Evolutionary conservation across 1,139 yeast genomes (phyloP).

Genomic region (Wickerhamiella pararugosa): DNA sequence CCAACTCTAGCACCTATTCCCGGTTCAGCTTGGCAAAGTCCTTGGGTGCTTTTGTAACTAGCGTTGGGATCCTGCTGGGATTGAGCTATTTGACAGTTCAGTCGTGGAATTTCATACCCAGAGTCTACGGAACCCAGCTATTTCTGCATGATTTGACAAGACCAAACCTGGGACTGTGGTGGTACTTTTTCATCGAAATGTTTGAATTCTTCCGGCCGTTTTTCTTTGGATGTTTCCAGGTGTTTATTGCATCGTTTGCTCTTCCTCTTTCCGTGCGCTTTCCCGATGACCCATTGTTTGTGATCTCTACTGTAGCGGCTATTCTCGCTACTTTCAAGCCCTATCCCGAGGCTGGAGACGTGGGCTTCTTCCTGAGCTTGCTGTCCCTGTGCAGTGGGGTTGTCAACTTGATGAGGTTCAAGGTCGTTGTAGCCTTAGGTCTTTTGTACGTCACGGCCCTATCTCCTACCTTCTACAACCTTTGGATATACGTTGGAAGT

Average conservation of each 20-base stretch:
- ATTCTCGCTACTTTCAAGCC: constrained; percentile 64
- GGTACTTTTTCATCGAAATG: constrained; percentile 95
- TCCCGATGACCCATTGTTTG: constrained; percentile 39
- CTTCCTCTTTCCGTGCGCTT: constrained; percentile 65
- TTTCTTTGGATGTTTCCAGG: constrained; percentile 69
- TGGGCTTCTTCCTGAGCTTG: constrained; percentile 51
- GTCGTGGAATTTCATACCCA: constrained; percentile 40
- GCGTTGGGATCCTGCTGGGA: constrained; percentile 26
- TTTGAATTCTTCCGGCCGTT: constrained; percentile 79
- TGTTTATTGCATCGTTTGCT: constrained; percentile 53
- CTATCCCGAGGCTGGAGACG: constrained; percentile 79
- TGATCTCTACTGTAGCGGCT: constrained; percentile 45
- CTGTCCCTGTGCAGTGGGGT: constrained; percentile 41
- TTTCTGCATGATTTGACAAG: constrained; percentile 43
- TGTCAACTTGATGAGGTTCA: constrained; percentile 30
- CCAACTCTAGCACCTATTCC: constrained; percentile 22
- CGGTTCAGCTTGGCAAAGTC: constrained; percentile 19
- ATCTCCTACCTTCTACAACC: constrained; percentile 80
- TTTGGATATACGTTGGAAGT: constrained; percentile 89
- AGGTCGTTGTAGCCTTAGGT: constrained; percentile 30
- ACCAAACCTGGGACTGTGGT: constrained; percentile 91
- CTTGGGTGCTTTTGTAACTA: constrained; percentile 12
- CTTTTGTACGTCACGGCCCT: constrained; percentile 39
- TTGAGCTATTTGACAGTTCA: constrained; percentile 31
- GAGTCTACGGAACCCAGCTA: constrained; percentile 49